These are phyloP conservation scores for Collybia mongolica DNA, from an alignment of 768 basidiomycete species.

Conservation along the genomic window DNA sequence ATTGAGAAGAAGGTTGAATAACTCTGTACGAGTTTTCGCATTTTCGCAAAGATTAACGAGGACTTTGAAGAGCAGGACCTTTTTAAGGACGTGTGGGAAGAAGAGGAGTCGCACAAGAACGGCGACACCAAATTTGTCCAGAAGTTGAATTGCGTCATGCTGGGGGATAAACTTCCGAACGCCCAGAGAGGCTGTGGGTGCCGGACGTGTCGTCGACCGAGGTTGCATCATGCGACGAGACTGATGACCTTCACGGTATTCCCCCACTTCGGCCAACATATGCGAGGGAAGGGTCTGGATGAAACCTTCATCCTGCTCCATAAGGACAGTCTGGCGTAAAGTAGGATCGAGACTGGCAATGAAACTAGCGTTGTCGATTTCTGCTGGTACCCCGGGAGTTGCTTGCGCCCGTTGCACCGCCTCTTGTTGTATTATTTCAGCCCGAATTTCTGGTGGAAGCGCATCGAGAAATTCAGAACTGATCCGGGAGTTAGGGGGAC, in stretches of 20 bases:
- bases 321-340: constrained; percentile 85
- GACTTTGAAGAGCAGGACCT: constrained; percentile 82
- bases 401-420: constrained; percentile 75
- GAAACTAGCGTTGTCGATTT: constrained; percentile 88
- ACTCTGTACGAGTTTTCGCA: constrained; percentile 82
- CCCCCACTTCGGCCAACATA: constrained; percentile 82
- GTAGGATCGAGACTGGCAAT: constrained; percentile 90
- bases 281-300: constrained; percentile 79
- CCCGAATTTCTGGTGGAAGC: constrained; percentile 92
- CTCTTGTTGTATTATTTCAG: constrained; percentile 96
- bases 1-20: constrained; percentile 92
- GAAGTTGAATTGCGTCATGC: constrained; percentile 89
- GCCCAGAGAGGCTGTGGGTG: constrained; percentile 24
- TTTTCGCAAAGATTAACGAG: constrained; percentile 97
- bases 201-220: constrained; percentile 27
- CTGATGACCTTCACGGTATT: constrained; percentile 58
- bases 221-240: constrained; percentile 28
- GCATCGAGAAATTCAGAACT: constrained; percentile 96
- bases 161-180: constrained; percentile 52
- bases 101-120: constrained; percentile 91
- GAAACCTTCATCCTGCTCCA: constrained; percentile 87
- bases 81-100: constrained; percentile 90
- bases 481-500: constrained; percentile 83
- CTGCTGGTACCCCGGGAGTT: constrained; percentile 57
- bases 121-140: constrained; percentile 88